These are phyloP conservation scores for Phytopythium helicoides DNA, from an alignment of 352 stramenopile species.

Conservation along the genomic window DNA sequence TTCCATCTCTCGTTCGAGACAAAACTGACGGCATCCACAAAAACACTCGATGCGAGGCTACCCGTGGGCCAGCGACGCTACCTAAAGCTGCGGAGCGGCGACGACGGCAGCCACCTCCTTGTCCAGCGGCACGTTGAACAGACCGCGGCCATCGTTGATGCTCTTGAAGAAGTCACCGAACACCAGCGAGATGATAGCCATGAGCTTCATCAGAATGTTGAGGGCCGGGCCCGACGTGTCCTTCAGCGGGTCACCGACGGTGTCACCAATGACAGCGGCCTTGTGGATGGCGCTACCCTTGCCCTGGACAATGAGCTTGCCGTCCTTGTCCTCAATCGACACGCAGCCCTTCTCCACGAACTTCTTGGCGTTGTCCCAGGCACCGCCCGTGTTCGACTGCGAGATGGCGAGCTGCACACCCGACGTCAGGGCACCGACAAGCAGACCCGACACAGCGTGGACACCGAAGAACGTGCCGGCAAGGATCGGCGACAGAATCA, in stretches of 20 bases:
- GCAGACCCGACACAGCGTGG: conserved; percentile 95
- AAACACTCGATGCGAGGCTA: conserved; percentile 3
- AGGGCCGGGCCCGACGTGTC: conserved; percentile 99
- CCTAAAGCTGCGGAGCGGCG: conserved; percentile 8
- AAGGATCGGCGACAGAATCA: conserved; percentile 98
- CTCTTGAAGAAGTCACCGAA: conserved; percentile 99
- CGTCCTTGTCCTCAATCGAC: conserved; percentile 90
- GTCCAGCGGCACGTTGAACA: conserved; percentile 87
- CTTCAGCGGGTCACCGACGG: conserved; percentile 99
- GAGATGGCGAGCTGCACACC: conserved; percentile 98
- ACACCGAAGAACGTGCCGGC: conserved; percentile 98
- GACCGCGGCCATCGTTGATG: conserved; percentile 94
- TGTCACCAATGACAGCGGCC: conserved; percentile 97
- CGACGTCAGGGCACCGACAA: conserved; percentile 95
- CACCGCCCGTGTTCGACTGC: conserved; percentile 99
- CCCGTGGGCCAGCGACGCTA: background rate
- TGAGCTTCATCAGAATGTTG: conserved; percentile 99
- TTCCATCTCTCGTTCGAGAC: background rate
- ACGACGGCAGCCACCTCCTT: background rate
- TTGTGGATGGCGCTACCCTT: conserved; percentile 99
- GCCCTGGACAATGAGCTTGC: conserved; percentile 86
- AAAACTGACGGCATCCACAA: conserved; percentile 5
- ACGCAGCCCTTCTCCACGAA: conserved; percentile 98
- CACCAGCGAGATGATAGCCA: conserved; percentile 99
- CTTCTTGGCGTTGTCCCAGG: conserved; percentile 99